Percentiles rank a stretch among this genome's conserved stretches.
Conservation (phyloP, 805 yeast species). For the Metschnikowia amazonensis region DNA sequence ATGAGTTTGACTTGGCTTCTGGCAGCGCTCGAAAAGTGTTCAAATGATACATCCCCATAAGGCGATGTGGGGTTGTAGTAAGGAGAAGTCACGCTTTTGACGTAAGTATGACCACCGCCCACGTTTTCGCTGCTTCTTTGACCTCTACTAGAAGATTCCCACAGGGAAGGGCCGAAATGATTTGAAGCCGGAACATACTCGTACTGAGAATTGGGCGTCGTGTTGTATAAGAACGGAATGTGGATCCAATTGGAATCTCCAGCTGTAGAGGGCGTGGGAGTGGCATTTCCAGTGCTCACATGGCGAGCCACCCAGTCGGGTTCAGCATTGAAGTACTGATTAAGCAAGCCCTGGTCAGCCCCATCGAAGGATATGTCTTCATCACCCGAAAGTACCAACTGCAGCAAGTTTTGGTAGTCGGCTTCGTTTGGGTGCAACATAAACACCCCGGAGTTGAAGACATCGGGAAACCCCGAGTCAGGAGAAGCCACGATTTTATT, state of each 20-base stretch:
- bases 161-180: constrained; percentile 35
- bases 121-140: not conserved
- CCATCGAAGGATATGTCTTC: constrained; percentile 61
- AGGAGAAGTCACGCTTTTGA: not conserved
- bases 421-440: constrained; percentile 14
- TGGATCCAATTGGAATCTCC: constrained; percentile 52
- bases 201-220: constrained; percentile 62
- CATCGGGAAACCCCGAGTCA: constrained; percentile 20
- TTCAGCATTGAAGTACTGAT: constrained; percentile 57
- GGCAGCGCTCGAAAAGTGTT: constrained; percentile 7
- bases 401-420: constrained; percentile 27
- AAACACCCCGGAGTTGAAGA: constrained; percentile 21
- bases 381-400: constrained; percentile 19
- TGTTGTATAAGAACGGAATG: constrained; percentile 79
- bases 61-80: constrained; percentile 3
- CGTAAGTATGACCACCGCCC: not conserved
- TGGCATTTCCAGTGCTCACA: constrained; percentile 7
- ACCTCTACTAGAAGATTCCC: not conserved
- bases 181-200: constrained; percentile 69
- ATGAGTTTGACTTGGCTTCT: constrained; percentile 44
- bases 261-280: not conserved
- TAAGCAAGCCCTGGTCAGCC: constrained; percentile 87
- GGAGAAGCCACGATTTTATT: constrained; percentile 20
- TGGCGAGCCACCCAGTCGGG: constrained; percentile 37
- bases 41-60: constrained; percentile 7